Evolutionary conservation across 176 grass and related monocot genomes (phyloP).

Genomic region (Microstegium vimineum): DNA sequence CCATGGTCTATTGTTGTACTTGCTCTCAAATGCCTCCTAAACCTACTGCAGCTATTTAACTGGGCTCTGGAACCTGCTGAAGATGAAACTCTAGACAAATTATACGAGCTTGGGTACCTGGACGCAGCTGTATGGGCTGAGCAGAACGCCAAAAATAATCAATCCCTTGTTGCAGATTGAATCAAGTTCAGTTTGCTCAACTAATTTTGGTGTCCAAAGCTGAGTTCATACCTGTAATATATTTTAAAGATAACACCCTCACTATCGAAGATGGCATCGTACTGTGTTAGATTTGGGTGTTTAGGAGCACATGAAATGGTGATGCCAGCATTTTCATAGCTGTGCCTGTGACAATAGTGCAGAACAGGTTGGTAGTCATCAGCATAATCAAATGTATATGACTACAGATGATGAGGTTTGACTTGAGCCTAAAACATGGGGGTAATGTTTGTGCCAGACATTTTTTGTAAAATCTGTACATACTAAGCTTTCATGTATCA

Average conservation of each 20-base stretch:
- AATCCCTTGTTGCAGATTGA: constrained; percentile 16
- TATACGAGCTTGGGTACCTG: constrained; percentile 78
- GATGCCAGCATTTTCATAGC: neutral
- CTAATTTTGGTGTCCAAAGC: neutral
- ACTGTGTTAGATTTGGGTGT: neutral
- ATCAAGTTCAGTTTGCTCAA: neutral
- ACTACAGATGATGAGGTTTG: neutral
- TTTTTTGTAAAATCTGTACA: neutral
- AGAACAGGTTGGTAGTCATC: neutral
- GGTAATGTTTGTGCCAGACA: neutral
- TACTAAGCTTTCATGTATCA: neutral
- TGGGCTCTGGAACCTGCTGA: constrained; percentile 97
- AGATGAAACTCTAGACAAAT: constrained; percentile 67
- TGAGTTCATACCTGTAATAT: neutral
- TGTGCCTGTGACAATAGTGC: neutral
- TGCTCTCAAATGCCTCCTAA: neutral
- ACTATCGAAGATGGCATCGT: neutral
- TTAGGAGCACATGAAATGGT: neutral
- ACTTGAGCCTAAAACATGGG: neutral
- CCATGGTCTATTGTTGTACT: neutral
- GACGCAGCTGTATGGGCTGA: constrained; percentile 80
- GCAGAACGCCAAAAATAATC: constrained; percentile 42
- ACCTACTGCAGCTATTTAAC: constrained; percentile 79
- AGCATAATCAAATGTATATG: neutral
- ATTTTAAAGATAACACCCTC: neutral